A percentile compares a stretch with the other conserved stretches of the same genome.
Conservation (phyloP, 2,329 filamentous ascomycete genomes). For the Colletotrichum graminicola region DNA sequence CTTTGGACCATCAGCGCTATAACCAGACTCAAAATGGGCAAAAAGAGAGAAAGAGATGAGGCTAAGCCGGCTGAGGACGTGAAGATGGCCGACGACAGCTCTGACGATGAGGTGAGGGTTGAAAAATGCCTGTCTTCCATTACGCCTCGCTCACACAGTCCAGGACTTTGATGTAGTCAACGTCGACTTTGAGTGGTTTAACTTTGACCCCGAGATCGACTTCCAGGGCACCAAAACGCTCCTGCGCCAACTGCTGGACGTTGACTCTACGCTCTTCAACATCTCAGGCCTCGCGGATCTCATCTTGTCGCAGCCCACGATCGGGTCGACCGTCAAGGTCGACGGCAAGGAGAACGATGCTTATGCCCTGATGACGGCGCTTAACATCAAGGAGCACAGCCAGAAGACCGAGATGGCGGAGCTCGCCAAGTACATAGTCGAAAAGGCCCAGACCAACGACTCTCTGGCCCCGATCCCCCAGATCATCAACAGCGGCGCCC, state of each 20-base stretch:
- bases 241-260: constrained; percentile 90
- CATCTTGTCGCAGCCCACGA: constrained; percentile 85
- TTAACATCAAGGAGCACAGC: constrained; percentile 85
- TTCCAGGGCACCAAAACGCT: constrained; percentile 95
- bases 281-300: constrained; percentile 88
- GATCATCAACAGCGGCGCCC: constrained; percentile 66
- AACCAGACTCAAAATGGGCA: constrained; percentile 56
- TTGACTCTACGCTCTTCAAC: constrained; percentile 87
- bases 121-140: constrained; percentile 39
- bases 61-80: constrained; percentile 58
- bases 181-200: constrained; percentile 99
- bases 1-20: not conserved
- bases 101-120: constrained; percentile 64
- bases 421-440: constrained; percentile 77
- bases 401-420: constrained; percentile 79
- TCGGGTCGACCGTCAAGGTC: constrained; percentile 97
- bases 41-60: constrained; percentile 64
- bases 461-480: constrained; percentile 67
- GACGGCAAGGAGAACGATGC: constrained; percentile 93
- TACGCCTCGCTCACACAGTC: constrained; percentile 28
- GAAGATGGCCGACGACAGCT: constrained; percentile 65
- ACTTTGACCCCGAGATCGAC: constrained; percentile 88
- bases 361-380: constrained; percentile 89
- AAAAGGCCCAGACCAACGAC: constrained; percentile 65
- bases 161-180: constrained; percentile 93